Percentiles rank a stretch among this genome's conserved stretches.
Conservation (phyloP, 129 eudicot species). For the Flaveria trinervia region DNA sequence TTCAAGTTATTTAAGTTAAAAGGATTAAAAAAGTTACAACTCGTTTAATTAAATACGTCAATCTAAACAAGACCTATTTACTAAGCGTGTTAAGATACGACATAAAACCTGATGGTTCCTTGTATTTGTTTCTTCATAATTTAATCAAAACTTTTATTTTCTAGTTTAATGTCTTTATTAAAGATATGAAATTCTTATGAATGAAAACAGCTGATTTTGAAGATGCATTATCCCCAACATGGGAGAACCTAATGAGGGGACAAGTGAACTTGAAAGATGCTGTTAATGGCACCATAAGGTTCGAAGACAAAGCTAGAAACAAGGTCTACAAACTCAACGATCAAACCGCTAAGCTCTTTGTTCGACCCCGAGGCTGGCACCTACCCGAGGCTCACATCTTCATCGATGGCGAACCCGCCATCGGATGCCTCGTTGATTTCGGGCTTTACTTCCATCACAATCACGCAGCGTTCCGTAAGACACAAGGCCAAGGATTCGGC, state of each 20-base stretch:
- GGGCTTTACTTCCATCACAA: slow-evolving; percentile 91
- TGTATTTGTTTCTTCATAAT: too few relatives aligned
- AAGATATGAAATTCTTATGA: slow-evolving; percentile 1
- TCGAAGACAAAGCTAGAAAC: slow-evolving; percentile 77
- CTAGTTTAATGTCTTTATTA: neutral
- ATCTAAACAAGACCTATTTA: too few relatives aligned
- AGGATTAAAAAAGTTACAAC: too few relatives aligned
- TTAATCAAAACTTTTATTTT: neutral
- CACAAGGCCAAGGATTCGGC: slow-evolving; percentile 76
- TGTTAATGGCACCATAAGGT: slow-evolving; percentile 77
- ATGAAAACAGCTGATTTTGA: slow-evolving; percentile 78
- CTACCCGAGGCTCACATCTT: slow-evolving; percentile 88
- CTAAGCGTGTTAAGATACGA: too few relatives aligned
- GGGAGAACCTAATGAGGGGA: slow-evolving; percentile 92
- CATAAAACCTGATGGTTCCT: too few relatives aligned
- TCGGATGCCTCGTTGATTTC: slow-evolving; percentile 85
- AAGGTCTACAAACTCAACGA: slow-evolving; percentile 76
- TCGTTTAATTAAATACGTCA: too few relatives aligned
- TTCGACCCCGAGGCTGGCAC: slow-evolving; percentile 97
- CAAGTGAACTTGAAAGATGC: slow-evolving; percentile 93
- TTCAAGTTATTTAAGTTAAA: too few relatives aligned
- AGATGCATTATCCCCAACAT: slow-evolving; percentile 86
- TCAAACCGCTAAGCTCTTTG: slow-evolving; percentile 76
- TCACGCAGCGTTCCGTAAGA: slow-evolving; percentile 54
- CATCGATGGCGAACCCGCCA: slow-evolving; percentile 87